Percentiles rank a stretch among this genome's conserved stretches.
Conservation (phyloP, 306 rosid species). For the Quercus parvula region DNA sequence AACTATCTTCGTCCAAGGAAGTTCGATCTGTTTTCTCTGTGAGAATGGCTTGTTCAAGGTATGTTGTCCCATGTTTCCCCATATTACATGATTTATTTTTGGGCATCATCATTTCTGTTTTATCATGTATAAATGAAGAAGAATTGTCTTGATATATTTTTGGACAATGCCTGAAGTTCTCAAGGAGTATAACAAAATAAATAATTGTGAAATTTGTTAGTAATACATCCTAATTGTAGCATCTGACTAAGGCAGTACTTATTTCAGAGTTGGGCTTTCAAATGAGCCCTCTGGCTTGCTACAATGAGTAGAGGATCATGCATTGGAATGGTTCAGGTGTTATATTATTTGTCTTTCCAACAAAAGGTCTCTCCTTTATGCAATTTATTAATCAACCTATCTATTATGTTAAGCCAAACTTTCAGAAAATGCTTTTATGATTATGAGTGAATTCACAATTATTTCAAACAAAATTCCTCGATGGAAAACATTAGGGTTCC, state of each 20-base stretch:
- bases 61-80: slow-evolving; percentile 17
- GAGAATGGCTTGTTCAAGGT: slow-evolving; percentile 90
- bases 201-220: not conserved
- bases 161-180: not conserved
- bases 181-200: not conserved
- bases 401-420: not conserved
- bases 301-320: not conserved
- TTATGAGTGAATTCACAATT: not conserved
- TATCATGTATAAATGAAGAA: not conserved
- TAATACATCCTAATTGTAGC: not conserved
- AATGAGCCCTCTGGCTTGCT: not conserved
- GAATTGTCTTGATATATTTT: not conserved
- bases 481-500: not conserved
- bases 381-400: not conserved
- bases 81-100: not conserved
- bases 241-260: not conserved
- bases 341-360: not conserved
- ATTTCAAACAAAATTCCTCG: not conserved
- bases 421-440: not conserved
- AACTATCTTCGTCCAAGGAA: slow-evolving; percentile 91
- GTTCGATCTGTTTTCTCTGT: slow-evolving; percentile 69
- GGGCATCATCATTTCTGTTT: not conserved
- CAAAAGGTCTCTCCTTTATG: not conserved
- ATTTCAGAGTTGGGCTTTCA: not conserved
- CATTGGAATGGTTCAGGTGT: not conserved